Conservation (phyloP, 345 rosid genomes). For the thale cress (Arabidopsis thaliana) region TAIR10.1 NC_003076.8:25441001-25441500, state of each 20-base stretch:
- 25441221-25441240: not conserved
- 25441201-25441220: slow-evolving; percentile 17
- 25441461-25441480: slow-evolving; percentile 82
- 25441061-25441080: slow-evolving; percentile 26
- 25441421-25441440: slow-evolving; percentile 74
- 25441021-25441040: slow-evolving; percentile 40
- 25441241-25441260: slow-evolving; percentile 15
- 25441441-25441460: slow-evolving; percentile 52
- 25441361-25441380: not conserved
- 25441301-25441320: slow-evolving; percentile 6
- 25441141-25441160: slow-evolving; percentile 71
- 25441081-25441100: slow-evolving; percentile 57
- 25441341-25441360: slow-evolving; percentile 2
- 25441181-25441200: slow-evolving; percentile 77
- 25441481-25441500: slow-evolving; percentile 83
- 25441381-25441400: slow-evolving; percentile 86
- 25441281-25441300: not conserved
- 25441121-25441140: slow-evolving; percentile 72
- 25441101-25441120: slow-evolving; percentile 77
- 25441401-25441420: slow-evolving; percentile 65
- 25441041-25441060: slow-evolving; percentile 39
- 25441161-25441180: slow-evolving; percentile 61
- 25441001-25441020: slow-evolving; percentile 17
- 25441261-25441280: slow-evolving; percentile 25
- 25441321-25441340: slow-evolving; percentile 7